Percentiles rank a stretch among this genome's conserved stretches.
These are phyloP conservation scores for Alisma plantagoaquatica DNA, from an alignment of 106 monocot species.

Conservation along the genomic window DNA sequence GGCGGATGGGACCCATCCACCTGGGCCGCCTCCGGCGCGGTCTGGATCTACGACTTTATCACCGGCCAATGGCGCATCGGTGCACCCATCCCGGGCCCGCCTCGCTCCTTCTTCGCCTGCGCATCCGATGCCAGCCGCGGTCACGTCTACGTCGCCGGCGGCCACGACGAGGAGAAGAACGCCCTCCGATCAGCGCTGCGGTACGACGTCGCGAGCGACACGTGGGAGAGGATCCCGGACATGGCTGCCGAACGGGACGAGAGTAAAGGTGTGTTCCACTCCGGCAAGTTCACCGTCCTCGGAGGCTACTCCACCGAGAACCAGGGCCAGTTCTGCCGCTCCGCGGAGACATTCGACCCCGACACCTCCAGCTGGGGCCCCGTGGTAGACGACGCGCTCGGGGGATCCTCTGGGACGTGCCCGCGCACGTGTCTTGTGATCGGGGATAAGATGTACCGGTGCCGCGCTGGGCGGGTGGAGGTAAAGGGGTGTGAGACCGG, in stretches of 20 bases:
- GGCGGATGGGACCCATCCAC: slow-evolving; percentile 17
- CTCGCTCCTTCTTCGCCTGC: slow-evolving; percentile 28
- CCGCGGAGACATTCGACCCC: slow-evolving; percentile 12
- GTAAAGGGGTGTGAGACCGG: background rate
- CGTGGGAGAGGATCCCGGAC: slow-evolving; percentile 18
- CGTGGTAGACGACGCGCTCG: slow-evolving; percentile 11
- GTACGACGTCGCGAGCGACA: slow-evolving; percentile 22
- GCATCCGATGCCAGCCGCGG: slow-evolving; percentile 9
- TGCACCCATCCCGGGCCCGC: slow-evolving; percentile 11
- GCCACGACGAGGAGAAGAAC: slow-evolving; percentile 31
- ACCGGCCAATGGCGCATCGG: slow-evolving; percentile 12
- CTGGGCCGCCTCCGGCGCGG: slow-evolving; percentile 16
- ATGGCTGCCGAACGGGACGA: slow-evolving; percentile 22
- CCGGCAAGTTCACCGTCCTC: slow-evolving; percentile 14
- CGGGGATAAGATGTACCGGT: slow-evolving; percentile 10
- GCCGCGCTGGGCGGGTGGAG: slow-evolving; percentile 4
- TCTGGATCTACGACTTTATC: slow-evolving; percentile 17
- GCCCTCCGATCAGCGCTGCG: slow-evolving; percentile 16
- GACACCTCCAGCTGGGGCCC: slow-evolving; percentile 8
- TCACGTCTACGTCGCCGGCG: slow-evolving; percentile 20
- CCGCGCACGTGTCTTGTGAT: slow-evolving; percentile 12
- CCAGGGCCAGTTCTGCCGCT: slow-evolving; percentile 18
- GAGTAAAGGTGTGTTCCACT: slow-evolving; percentile 18
- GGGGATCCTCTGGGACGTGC: background rate
- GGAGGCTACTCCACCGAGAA: slow-evolving; percentile 16